phyloP scores from a whole-genome alignment of 345 rosid species.

The Geranium brycei region DNA sequence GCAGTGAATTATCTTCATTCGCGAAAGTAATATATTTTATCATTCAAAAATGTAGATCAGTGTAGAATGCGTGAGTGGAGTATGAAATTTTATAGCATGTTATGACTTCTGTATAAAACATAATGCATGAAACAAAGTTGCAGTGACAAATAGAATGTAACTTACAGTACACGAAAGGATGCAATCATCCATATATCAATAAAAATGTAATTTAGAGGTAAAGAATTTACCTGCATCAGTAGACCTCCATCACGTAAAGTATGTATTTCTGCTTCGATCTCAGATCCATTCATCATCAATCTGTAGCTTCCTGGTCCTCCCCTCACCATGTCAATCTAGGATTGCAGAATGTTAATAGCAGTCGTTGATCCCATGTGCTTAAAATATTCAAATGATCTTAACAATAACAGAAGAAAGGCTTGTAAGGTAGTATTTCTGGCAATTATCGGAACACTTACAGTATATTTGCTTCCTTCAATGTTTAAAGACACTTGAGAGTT shows the following conservation, averaged over 20 bases:
- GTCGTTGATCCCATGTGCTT: background rate
- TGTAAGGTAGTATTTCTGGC: background rate
- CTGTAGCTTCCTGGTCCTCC: conserved; percentile 92
- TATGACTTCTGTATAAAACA: no score
- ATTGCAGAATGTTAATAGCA: conserved; percentile 12
- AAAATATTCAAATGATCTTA: background rate
- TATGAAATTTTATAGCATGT: no score
- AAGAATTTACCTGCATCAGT: conserved; percentile 81
- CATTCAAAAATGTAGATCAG: background rate
- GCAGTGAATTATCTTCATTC: background rate
- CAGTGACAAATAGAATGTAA: no score
- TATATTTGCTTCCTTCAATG: conserved; percentile 99
- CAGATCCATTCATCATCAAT: conserved; percentile 76
- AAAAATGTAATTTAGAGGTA: background rate
- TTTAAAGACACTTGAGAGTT: conserved; percentile 91
- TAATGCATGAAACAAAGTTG: no score
- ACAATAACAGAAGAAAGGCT: background rate
- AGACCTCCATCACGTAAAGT: conserved; percentile 97
- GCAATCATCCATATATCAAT: no score
- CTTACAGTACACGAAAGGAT: no score
- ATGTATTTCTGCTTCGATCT: conserved; percentile 92
- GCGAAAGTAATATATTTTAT: no score
- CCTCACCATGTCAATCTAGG: conserved; percentile 83
- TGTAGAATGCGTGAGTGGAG: no score
- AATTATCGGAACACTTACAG: conserved; percentile 26